These are phyloP conservation scores for Trichoderma citrinoviride DNA, from an alignment of 2,329 filamentous ascomycete genomes.

Conservation along the genomic window DNA sequence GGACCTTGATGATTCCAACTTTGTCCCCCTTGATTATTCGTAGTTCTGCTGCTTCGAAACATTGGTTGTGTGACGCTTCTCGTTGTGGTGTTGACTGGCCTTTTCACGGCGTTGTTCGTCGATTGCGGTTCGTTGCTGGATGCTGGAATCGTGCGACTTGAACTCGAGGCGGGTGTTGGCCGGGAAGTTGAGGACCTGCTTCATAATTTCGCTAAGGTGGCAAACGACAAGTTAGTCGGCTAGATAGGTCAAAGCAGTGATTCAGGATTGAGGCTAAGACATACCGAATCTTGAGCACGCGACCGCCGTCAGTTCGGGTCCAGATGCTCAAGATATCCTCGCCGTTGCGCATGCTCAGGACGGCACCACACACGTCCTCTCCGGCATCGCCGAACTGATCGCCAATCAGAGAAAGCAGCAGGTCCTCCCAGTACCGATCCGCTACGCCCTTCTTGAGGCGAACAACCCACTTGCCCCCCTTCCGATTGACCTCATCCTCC, in stretches of 20 bases:
- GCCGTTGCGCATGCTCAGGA: constrained; percentile 89
- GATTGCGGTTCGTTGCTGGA: constrained; percentile 84
- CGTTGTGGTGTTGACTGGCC: constrained; percentile 48
- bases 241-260: not conserved
- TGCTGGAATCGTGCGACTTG: constrained; percentile 95
- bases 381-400: constrained; percentile 91
- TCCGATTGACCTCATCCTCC: constrained; percentile 97
- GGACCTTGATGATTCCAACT: not conserved
- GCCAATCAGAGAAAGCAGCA: constrained; percentile 84
- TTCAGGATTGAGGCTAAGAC: not conserved
- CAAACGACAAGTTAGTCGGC: not conserved
- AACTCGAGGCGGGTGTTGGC: constrained; percentile 87
- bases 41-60: constrained; percentile 36
- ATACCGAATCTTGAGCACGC: constrained; percentile 94
- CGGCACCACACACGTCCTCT: constrained; percentile 92
- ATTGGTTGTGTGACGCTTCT: constrained; percentile 38
- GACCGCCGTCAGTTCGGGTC: constrained; percentile 89
- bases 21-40: constrained; percentile 31
- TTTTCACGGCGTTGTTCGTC: constrained; percentile 92
- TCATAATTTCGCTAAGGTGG: constrained; percentile 77
- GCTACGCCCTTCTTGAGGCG: constrained; percentile 95
- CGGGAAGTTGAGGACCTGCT: constrained; percentile 81
- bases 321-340: constrained; percentile 98
- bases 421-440: constrained; percentile 95
- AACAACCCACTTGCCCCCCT: constrained; percentile 96